These are phyloP conservation scores for Piromyces sp. DNA, from an alignment of 192 early-diverging fungal species.

Conservation along the genomic window DNA sequence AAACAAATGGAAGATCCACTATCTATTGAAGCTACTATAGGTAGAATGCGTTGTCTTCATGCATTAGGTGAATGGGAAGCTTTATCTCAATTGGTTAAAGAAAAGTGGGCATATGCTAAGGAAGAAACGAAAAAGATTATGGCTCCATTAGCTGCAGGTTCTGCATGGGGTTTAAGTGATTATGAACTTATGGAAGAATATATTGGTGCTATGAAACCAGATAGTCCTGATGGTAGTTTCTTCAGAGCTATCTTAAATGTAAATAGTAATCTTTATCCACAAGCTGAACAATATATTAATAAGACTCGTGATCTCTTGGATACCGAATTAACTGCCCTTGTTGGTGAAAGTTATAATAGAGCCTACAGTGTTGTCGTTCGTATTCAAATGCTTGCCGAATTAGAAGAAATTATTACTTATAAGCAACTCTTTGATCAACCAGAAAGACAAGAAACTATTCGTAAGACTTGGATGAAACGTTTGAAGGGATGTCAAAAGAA, in stretches of 20 bases:
- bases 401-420: slow-evolving; percentile 90
- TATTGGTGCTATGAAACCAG: slow-evolving; percentile 55
- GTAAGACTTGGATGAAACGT: slow-evolving; percentile 69
- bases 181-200: slow-evolving; percentile 85
- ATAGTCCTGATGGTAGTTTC: slow-evolving; percentile 66
- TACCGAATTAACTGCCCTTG: slow-evolving; percentile 64
- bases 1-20: slow-evolving; percentile 58
- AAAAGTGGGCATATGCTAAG: slow-evolving; percentile 33
- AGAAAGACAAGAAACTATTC: slow-evolving; percentile 52
- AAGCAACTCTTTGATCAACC: slow-evolving; percentile 65
- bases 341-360: slow-evolving; percentile 86
- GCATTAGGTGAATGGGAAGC: slow-evolving; percentile 85
- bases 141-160: slow-evolving; percentile 77
- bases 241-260: slow-evolving; percentile 71
- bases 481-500: slow-evolving; percentile 78
- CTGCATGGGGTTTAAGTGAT: slow-evolving; percentile 77
- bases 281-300: slow-evolving; percentile 58
- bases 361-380: slow-evolving; percentile 77
- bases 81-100: slow-evolving; percentile 56
- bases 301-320: slow-evolving; percentile 67
- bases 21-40: slow-evolving; percentile 58
- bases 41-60: slow-evolving; percentile 82
- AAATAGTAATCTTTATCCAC: slow-evolving; percentile 54
- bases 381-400: slow-evolving; percentile 91
- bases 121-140: slow-evolving; percentile 50